A percentile compares a stretch with the other conserved stretches of the same genome.
These are phyloP conservation scores for Metroxylon sagu DNA, from an alignment of 176 grass and related monocot genomes.

Conservation along the genomic window DNA sequence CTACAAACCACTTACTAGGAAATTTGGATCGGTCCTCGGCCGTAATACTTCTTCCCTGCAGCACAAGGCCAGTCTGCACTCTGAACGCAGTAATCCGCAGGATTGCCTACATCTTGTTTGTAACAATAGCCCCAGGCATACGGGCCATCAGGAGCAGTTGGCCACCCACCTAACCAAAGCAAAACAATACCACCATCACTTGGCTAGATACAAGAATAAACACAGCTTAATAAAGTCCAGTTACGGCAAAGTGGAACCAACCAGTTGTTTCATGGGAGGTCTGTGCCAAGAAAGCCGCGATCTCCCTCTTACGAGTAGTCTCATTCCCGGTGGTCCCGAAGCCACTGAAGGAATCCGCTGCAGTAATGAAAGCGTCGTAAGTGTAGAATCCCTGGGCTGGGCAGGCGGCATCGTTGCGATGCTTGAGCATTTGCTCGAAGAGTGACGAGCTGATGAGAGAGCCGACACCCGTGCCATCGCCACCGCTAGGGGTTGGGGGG, in stretches of 20 bases:
- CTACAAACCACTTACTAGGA: no score
- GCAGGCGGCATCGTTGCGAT: conserved; percentile 37
- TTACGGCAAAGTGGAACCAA: background rate
- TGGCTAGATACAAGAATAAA: no score
- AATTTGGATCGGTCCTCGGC: no score
- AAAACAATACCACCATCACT: no score
- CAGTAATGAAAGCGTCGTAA: conserved; percentile 43
- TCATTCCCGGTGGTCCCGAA: conserved; percentile 24
- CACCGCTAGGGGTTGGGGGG: no score
- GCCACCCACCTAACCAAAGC: conserved; percentile 23
- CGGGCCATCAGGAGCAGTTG: no score
- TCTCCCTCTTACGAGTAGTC: conserved; percentile 21
- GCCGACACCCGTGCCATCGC: conserved; percentile 10
- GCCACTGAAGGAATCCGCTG: conserved; percentile 19
- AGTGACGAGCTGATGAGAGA: conserved; percentile 27
- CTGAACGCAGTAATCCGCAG: no score
- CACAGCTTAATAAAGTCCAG: no score
- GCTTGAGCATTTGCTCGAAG: conserved; percentile 42
- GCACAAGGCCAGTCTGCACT: no score
- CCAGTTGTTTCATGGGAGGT: conserved; percentile 62
- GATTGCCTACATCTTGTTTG: no score
- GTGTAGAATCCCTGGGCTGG: conserved; percentile 37
- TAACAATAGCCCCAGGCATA: no score
- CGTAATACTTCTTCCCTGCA: no score
- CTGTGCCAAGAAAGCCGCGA: conserved; percentile 46